These are phyloP conservation scores for Colletotrichum cordylinicola DNA, from an alignment of 2,329 filamentous ascomycete species.

Conservation along the genomic window DNA sequence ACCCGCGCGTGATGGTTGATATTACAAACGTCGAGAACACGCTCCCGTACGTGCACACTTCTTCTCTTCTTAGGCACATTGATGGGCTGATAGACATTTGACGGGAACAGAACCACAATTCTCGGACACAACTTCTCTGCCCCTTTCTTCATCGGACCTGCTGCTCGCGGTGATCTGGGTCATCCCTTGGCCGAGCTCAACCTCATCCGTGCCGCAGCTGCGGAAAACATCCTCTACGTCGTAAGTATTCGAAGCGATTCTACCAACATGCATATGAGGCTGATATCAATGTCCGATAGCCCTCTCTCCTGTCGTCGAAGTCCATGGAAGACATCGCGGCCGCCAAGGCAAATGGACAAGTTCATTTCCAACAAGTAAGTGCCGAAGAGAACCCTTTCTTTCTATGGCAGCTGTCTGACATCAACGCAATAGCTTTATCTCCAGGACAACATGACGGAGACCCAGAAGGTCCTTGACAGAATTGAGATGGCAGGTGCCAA, in stretches of 20 bases:
- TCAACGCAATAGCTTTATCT: conserved; percentile 28
- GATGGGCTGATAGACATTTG: no score
- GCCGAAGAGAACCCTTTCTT: background rate
- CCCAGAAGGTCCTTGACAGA: conserved; percentile 32
- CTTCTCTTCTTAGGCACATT: background rate
- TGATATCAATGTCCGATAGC: conserved; percentile 12
- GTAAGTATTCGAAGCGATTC: background rate
- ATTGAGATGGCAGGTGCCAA: conserved; percentile 38
- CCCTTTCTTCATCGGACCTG: conserved; percentile 61
- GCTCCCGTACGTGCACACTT: conserved; percentile 32
- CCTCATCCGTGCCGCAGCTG: conserved; percentile 53
- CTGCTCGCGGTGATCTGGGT: conserved; percentile 48
- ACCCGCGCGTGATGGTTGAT: conserved; percentile 55
- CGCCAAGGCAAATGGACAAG: conserved; percentile 39
- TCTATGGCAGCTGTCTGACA: background rate
- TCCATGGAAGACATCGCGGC: conserved; percentile 42
- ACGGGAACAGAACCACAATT: conserved; percentile 47
- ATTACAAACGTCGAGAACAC: conserved; percentile 48
- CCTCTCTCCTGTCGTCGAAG: conserved; percentile 36
- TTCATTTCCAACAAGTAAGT: conserved; percentile 40
- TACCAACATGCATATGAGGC: background rate
- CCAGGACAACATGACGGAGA: conserved; percentile 37
- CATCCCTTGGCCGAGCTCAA: conserved; percentile 54
- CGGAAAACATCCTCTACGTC: conserved; percentile 56
- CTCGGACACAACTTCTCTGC: conserved; percentile 58